phyloP scores from a whole-genome alignment of 176 grass and related monocot genomes.

The Aegilops sharonensis region DNA sequence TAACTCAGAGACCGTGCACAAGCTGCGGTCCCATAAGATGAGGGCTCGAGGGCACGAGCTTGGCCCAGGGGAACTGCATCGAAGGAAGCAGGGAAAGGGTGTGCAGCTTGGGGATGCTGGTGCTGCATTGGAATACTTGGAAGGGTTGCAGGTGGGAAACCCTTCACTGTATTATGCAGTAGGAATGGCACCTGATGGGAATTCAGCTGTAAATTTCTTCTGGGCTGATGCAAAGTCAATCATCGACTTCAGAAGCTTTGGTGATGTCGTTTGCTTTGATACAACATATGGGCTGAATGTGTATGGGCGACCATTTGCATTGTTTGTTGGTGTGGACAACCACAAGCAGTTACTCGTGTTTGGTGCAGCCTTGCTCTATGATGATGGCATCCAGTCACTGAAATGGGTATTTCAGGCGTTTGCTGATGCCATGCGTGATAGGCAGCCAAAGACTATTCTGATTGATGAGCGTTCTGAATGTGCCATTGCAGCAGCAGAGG shows the following conservation, averaged over 20 bases:
- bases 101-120: constrained; percentile 71
- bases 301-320: constrained; percentile 69
- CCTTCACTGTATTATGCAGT: constrained; percentile 68
- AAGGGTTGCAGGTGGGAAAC: constrained; percentile 62
- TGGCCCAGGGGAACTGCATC: constrained; percentile 51
- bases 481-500: constrained; percentile 48
- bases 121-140: constrained; percentile 63
- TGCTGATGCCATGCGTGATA: constrained; percentile 63
- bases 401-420: constrained; percentile 81
- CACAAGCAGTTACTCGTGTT: constrained; percentile 68
- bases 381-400: constrained; percentile 55
- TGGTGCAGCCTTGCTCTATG: constrained; percentile 72
- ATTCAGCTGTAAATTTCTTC: constrained; percentile 67
- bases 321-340: constrained; percentile 74
- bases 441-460: constrained; percentile 59
- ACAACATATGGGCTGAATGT: constrained; percentile 69
- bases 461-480: constrained; percentile 52
- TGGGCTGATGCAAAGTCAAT: constrained; percentile 87
- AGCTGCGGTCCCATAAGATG: constrained; percentile 71
- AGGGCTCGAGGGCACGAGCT: constrained; percentile 56
- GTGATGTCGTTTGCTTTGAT: constrained; percentile 84
- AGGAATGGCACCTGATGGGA: constrained; percentile 51
- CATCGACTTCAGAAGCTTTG: constrained; percentile 74
- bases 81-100: constrained; percentile 56
- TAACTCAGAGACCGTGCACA: constrained; percentile 62